These are phyloP conservation scores for Diplocarpon rosae DNA, from an alignment of 2,329 filamentous ascomycete genomes.

Conservation along the genomic window DNA sequence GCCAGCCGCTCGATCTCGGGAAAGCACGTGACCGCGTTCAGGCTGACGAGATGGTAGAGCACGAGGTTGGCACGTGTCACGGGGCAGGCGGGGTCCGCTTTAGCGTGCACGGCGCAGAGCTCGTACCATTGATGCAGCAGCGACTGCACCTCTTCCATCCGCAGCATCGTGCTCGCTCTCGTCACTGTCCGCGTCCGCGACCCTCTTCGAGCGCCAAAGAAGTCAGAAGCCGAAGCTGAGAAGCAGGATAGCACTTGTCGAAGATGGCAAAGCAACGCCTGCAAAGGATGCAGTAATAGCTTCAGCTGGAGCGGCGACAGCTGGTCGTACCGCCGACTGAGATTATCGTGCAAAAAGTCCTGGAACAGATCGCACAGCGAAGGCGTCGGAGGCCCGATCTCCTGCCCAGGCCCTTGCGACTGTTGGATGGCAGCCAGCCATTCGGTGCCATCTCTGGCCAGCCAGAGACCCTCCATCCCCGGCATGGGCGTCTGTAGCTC, in stretches of 20 bases:
- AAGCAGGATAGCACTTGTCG: slow-evolving; percentile 56
- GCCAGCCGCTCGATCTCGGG: slow-evolving; percentile 56
- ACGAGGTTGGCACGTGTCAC: slow-evolving; percentile 55
- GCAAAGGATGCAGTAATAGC: slow-evolving; percentile 57
- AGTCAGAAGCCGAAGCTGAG: slow-evolving; percentile 41
- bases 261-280: slow-evolving; percentile 52
- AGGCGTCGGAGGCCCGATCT: slow-evolving; percentile 39
- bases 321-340: slow-evolving; percentile 35
- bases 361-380: slow-evolving; percentile 57
- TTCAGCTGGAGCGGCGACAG: slow-evolving; percentile 47
- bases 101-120: slow-evolving; percentile 45
- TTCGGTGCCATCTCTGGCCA: slow-evolving; percentile 42
- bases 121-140: slow-evolving; percentile 58
- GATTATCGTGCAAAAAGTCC: slow-evolving; percentile 54
- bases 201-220: slow-evolving; percentile 33
- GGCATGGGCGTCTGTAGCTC: slow-evolving; percentile 57
- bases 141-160: slow-evolving; percentile 53
- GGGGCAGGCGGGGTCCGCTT: slow-evolving; percentile 44
- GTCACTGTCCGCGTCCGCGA: slow-evolving; percentile 39
- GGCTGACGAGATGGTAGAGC: slow-evolving; percentile 58
- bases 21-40: slow-evolving; percentile 59
- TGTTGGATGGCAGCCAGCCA: slow-evolving; percentile 51
- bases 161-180: slow-evolving; percentile 46
- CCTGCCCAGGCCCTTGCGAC: slow-evolving; percentile 41
- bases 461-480: slow-evolving; percentile 49